A percentile compares a stretch with the other conserved stretches of the same genome.
These are phyloP conservation scores for Neurospora sp. DNA, from an alignment of 2,329 filamentous ascomycete genomes.

Conservation along the genomic window DNA sequence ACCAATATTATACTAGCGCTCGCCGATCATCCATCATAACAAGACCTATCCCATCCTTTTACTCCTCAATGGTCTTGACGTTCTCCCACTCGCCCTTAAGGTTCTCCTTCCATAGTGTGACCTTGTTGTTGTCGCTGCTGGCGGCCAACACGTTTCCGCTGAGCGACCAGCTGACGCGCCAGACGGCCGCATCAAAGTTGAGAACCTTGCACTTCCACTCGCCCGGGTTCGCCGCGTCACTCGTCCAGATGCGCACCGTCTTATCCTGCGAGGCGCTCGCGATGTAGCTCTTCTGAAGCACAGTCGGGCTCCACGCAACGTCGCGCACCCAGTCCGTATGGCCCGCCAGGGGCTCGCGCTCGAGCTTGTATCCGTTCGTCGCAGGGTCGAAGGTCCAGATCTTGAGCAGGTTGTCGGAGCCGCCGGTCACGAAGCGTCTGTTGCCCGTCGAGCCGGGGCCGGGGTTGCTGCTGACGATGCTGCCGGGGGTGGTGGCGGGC, in stretches of 20 bases:
- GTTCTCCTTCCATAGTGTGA: slow-evolving; percentile 98
- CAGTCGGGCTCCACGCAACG: slow-evolving; percentile 92
- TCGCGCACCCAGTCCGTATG: slow-evolving; percentile 97
- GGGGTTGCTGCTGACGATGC: slow-evolving; percentile 65
- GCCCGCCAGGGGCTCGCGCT: slow-evolving; percentile 58
- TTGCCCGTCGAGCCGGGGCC: slow-evolving; percentile 51
- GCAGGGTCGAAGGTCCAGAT: slow-evolving; percentile 74
- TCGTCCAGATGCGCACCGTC: slow-evolving; percentile 95
- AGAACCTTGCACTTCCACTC: slow-evolving; percentile 82
- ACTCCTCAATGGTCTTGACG: slow-evolving; percentile 94
- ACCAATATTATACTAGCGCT: neutral
- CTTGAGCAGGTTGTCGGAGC: slow-evolving; percentile 87
- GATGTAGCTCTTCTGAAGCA: slow-evolving; percentile 93
- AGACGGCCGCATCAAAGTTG: slow-evolving; percentile 79
- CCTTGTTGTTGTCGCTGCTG: slow-evolving; percentile 90
- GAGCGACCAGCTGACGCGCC: slow-evolving; percentile 96
- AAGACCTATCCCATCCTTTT: slow-evolving; percentile 2
- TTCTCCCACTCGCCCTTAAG: slow-evolving; percentile 93
- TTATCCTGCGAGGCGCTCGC: slow-evolving; percentile 93
- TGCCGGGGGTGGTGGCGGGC: slow-evolving; percentile 72
- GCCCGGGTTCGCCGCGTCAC: slow-evolving; percentile 51
- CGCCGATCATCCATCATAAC: neutral
- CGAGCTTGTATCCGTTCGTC: slow-evolving; percentile 51
- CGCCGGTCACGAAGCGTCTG: slow-evolving; percentile 85
- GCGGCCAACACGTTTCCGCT: slow-evolving; percentile 95